Base-by-base conservation (phyloP, 2,329 filamentous ascomycete species). In the Xylariaceae sp. region DNA sequence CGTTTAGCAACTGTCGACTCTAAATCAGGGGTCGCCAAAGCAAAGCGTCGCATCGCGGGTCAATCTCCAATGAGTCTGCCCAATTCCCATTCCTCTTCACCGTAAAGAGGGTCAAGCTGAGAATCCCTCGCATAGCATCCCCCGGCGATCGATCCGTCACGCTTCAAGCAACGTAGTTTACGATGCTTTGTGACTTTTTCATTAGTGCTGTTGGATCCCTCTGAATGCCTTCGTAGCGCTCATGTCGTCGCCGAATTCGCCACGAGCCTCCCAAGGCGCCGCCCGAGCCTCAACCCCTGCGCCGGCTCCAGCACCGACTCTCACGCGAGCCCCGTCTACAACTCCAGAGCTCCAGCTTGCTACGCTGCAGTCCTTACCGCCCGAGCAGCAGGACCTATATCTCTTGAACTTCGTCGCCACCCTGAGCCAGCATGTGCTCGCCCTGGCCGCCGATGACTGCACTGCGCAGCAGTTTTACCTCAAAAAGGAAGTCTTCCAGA, bases 361-460 rank as follows among this genome's bases (percentile, higher is more conserved):
- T 65, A 96, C 96, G 78, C 85, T 99, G 45, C 87, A 96, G 72
- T 81, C 88, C 49, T 83, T 97, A 44, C 89, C 92, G 41, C 84
- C 89, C 50, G 94, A 99, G 74, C 94, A 99, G 71, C 94, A 99
- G 73, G 92, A 96, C 66, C 83, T 99, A 12, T 95, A 94, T 71
- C 81, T 99, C 58, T 80, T 99, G 56, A 95, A 86, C 22, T 96
- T 95, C 68, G 87, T 92, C 34, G 87, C 91, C 26, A 84, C 87
- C 56, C 79, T 99, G 52, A 86, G 85, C 58, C 87, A 87, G 63
- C 88, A 96, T 78, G 88, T 95, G 42, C 79, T 85, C 50, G 76
- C 76, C 15, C 80, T 97, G 44, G 81, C 84, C 49, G 78, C 84
- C 57, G 89, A 96, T 63, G 88, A 88, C 67, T 88, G 92, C 62